These are phyloP conservation scores for Mycena polygramma DNA, from an alignment of 768 basidiomycete genomes.

Conservation along the genomic window DNA sequence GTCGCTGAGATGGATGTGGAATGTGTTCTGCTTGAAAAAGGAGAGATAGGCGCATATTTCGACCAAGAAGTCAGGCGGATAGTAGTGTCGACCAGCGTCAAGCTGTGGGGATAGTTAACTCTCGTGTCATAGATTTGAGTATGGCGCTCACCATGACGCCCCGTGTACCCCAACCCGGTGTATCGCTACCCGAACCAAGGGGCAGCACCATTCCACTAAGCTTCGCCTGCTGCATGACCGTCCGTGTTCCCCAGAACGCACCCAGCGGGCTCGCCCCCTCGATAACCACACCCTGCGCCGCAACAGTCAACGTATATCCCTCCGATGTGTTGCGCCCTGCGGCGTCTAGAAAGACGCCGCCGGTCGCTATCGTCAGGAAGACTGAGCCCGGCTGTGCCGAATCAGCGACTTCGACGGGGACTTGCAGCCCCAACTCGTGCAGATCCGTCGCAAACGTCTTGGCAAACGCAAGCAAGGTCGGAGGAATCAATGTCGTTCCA, in stretches of 20 bases:
- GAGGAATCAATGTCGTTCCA: slow-evolving; percentile 39
- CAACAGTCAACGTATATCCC: slow-evolving; percentile 33
- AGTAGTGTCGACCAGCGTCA: slow-evolving; percentile 35
- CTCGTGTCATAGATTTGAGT: not conserved
- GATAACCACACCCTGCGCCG: slow-evolving; percentile 24
- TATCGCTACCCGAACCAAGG: slow-evolving; percentile 32
- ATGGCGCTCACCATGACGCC: slow-evolving; percentile 34
- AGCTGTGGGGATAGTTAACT: slow-evolving; percentile 14
- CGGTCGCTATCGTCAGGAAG: slow-evolving; percentile 32
- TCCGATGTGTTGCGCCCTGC: slow-evolving; percentile 32
- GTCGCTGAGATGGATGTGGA: slow-evolving; percentile 41
- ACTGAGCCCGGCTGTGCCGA: slow-evolving; percentile 25
- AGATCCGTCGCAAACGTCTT: slow-evolving; percentile 37
- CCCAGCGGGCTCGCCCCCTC: slow-evolving; percentile 36
- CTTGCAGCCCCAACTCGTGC: slow-evolving; percentile 22
- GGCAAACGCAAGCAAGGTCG: slow-evolving; percentile 38
- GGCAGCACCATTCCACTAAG: slow-evolving; percentile 23
- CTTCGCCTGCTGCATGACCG: slow-evolving; percentile 35
- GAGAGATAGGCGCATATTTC: slow-evolving; percentile 38
- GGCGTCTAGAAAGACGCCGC: slow-evolving; percentile 27
- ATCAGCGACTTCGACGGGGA: slow-evolving; percentile 22
- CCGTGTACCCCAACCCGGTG: slow-evolving; percentile 37
- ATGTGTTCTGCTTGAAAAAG: slow-evolving; percentile 40
- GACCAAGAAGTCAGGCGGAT: slow-evolving; percentile 31
- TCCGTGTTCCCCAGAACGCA: slow-evolving; percentile 35